phyloP scores from a whole-genome alignment of 768 basidiomycete genomes.

The Chalciporus pseudorubinellus region DNA sequence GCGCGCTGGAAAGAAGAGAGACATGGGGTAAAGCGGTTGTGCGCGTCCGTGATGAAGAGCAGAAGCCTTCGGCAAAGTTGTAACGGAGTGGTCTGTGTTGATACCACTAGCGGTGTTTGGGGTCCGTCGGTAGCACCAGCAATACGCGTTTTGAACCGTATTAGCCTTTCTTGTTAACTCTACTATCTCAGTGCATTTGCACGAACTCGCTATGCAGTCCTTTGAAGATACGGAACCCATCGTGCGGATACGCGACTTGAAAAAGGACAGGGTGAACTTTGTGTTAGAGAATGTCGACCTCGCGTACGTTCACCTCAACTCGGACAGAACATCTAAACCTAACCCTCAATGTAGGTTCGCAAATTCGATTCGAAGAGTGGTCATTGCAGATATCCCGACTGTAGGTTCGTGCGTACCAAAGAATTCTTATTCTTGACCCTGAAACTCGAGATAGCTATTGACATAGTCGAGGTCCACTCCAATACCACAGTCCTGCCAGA shows the following conservation, averaged over 20 bases:
- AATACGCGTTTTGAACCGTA: not conserved
- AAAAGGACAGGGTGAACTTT: constrained; percentile 85
- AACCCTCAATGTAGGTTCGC: constrained; percentile 65
- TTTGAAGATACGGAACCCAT: constrained; percentile 53
- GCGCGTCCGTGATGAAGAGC: constrained; percentile 53
- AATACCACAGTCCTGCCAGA: constrained; percentile 95
- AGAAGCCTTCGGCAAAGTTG: constrained; percentile 40
- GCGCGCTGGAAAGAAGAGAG: constrained; percentile 74
- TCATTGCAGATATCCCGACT: constrained; percentile 97
- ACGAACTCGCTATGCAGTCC: constrained; percentile 30
- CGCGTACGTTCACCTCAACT: constrained; percentile 55
- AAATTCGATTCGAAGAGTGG: constrained; percentile 88
- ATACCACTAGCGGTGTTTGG: constrained; percentile 17
- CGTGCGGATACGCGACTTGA: constrained; percentile 81
- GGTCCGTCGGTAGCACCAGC: constrained; percentile 8
- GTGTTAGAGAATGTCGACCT: constrained; percentile 95
- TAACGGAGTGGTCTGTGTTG: constrained; percentile 13
- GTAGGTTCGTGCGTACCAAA: constrained; percentile 60
- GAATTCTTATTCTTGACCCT: constrained; percentile 1
- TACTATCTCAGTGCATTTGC: not conserved
- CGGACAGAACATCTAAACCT: constrained; percentile 6
- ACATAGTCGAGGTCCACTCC: constrained; percentile 88
- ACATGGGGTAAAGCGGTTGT: constrained; percentile 93
- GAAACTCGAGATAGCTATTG: constrained; percentile 65
- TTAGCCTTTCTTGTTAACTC: not conserved